Evolutionary conservation across 78 protist species (phyloP).

Genomic region (Dictyostelium citrinum): DNA sequence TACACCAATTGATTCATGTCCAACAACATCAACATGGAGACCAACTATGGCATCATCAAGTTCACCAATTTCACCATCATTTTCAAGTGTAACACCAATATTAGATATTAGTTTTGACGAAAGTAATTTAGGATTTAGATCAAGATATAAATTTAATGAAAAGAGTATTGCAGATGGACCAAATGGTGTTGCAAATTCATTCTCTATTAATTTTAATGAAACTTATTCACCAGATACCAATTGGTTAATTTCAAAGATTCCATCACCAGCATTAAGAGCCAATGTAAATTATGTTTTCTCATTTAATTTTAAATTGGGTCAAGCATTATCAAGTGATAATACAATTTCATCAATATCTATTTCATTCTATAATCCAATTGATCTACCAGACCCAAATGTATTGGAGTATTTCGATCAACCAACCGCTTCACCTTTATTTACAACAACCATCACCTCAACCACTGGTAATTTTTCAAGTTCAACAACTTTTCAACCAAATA

Average conservation of each 20-base stretch:
- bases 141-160: background rate
- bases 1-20: constrained; percentile 18
- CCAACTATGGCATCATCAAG: constrained; percentile 12
- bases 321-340: background rate
- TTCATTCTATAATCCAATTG: background rate
- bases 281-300: background rate
- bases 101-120: background rate
- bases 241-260: background rate
- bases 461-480: background rate
- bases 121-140: background rate
- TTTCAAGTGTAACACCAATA: background rate
- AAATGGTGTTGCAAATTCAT: constrained; percentile 22
- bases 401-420: background rate
- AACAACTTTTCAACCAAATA: background rate
- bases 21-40: constrained; percentile 30
- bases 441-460: background rate
- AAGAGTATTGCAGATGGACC: background rate
- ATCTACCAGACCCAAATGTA: constrained; percentile 7
- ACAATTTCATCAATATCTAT: background rate
- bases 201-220: background rate
- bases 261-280: constrained; percentile 8
- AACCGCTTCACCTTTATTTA: background rate
- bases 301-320: constrained; percentile 13
- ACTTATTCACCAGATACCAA: background rate
- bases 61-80: constrained; percentile 25